Percentiles rank a stretch among this genome's conserved stretches.
Conservation (phyloP, 192 early-diverging fungal species). For the Globomyces pollinis-pini region DNA sequence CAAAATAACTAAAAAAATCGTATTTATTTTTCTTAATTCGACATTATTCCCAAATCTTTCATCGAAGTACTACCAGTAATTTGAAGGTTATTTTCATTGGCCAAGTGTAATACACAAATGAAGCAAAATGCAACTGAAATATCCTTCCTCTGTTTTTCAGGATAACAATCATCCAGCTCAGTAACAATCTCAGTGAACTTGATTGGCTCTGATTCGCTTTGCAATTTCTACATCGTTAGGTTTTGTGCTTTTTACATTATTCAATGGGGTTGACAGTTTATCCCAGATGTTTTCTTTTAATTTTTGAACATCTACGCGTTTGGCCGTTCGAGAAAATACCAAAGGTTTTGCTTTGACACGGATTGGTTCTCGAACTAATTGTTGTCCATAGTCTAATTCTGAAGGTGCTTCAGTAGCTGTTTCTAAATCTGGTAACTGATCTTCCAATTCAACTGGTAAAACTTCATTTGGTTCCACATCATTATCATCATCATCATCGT, state of each 20-base stretch:
- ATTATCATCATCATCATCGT: conserved; percentile 10
- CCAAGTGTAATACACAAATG: conserved; percentile 92
- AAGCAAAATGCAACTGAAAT: conserved; percentile 97
- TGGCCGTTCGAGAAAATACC: conserved; percentile 80
- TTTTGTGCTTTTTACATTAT: not conserved
- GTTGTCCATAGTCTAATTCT: conserved; percentile 33
- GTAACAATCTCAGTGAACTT: conserved; percentile 69
- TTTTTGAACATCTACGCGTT: conserved; percentile 89
- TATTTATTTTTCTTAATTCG: no score
- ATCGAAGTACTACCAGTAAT: conserved; percentile 37
- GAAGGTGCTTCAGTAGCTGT: not conserved
- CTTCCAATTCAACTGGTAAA: conserved; percentile 4
- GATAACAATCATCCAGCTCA: conserved; percentile 66
- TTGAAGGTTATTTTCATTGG: conserved; percentile 80
- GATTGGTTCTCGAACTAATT: conserved; percentile 31
- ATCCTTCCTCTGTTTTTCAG: conserved; percentile 70
- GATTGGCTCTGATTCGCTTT: conserved; percentile 9
- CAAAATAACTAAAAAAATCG: no score
- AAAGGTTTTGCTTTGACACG: conserved; percentile 35
- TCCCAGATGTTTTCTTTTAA: conserved; percentile 97
- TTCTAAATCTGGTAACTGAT: not conserved
- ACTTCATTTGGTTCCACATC: not conserved
- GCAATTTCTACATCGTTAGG: not conserved
- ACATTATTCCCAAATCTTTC: conserved; percentile 8
- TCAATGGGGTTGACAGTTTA: conserved; percentile 26